Evolutionary conservation across 1,139 yeast species (phyloP).

Genomic region (Hansenula sp.): DNA sequence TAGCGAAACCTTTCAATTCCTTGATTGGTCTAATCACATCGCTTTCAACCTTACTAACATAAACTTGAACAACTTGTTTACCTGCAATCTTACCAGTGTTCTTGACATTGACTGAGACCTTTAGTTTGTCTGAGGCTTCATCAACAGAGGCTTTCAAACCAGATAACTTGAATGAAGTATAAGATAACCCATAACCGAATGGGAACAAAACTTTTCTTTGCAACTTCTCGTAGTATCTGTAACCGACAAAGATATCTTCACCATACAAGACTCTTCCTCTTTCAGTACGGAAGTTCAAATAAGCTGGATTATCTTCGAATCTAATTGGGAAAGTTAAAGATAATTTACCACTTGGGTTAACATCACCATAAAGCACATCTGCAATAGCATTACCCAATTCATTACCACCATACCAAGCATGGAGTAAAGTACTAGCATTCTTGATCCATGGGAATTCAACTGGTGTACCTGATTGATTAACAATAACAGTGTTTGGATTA

Average conservation of each 20-base stretch:
- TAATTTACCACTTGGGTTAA: constrained; percentile 59
- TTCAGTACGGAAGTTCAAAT: constrained; percentile 39
- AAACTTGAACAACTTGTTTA: constrained; percentile 42
- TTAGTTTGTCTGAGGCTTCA: constrained; percentile 28
- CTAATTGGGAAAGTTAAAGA: constrained; percentile 54
- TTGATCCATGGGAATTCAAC: constrained; percentile 56
- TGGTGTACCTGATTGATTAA: constrained; percentile 61
- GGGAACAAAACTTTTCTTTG: constrained; percentile 47
- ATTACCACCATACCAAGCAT: constrained; percentile 46
- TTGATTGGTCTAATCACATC: constrained; percentile 46
- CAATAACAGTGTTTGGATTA: constrained; percentile 48
- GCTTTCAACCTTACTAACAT: constrained; percentile 35
- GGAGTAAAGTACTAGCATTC: constrained; percentile 43
- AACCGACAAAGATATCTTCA: constrained; percentile 50
- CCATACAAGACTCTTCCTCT: constrained; percentile 52
- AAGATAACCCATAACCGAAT: constrained; percentile 62
- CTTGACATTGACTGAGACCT: constrained; percentile 35
- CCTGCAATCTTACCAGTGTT: constrained; percentile 40
- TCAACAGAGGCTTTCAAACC: constrained; percentile 22
- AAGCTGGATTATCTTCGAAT: constrained; percentile 46
- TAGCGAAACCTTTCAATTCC: constrained; percentile 53
- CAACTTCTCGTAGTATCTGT: constrained; percentile 51
- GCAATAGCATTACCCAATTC: constrained; percentile 50
- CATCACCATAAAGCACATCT: constrained; percentile 58
- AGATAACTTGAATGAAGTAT: constrained; percentile 39